Conservation (phyloP, 441 rosid genomes). For the Gossypium schwendimanii region DNA sequence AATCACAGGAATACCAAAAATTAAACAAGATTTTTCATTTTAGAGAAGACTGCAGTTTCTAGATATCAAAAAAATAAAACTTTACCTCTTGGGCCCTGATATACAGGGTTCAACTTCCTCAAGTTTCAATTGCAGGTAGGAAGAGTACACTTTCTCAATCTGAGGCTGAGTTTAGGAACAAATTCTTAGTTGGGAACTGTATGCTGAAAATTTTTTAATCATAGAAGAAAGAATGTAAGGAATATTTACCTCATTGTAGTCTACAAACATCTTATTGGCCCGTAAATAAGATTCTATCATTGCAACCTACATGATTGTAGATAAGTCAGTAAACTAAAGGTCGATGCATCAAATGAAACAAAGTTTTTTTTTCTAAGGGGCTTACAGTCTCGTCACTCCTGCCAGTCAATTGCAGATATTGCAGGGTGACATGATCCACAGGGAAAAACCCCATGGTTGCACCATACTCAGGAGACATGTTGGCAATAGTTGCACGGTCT, state of each 20-base stretch:
- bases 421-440: conserved; percentile 83
- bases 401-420: conserved; percentile 76
- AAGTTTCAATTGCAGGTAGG: conserved; percentile 64
- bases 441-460: conserved; percentile 98
- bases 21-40: not conserved
- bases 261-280: conserved; percentile 88
- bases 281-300: conserved; percentile 89
- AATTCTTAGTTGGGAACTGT: conserved; percentile 13
- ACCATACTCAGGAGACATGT: conserved; percentile 97
- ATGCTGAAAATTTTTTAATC: conserved; percentile 6
- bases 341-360: not conserved
- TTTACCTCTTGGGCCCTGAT: conserved; percentile 89
- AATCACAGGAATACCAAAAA: not conserved
- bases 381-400: conserved; percentile 80
- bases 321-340: conserved; percentile 21
- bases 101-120: conserved; percentile 82
- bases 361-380: not conserved
- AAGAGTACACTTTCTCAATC: conserved; percentile 58
- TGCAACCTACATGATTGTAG: conserved; percentile 46
- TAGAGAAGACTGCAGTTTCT: not conserved
- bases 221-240: conserved; percentile 2
- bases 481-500: conserved; percentile 91
- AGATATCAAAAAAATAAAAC: not conserved
- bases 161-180: conserved; percentile 49
- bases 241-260: conserved; percentile 70